These are phyloP conservation scores for Tylopilus balloui DNA, from an alignment of 768 basidiomycete genomes.

Conservation along the genomic window DNA sequence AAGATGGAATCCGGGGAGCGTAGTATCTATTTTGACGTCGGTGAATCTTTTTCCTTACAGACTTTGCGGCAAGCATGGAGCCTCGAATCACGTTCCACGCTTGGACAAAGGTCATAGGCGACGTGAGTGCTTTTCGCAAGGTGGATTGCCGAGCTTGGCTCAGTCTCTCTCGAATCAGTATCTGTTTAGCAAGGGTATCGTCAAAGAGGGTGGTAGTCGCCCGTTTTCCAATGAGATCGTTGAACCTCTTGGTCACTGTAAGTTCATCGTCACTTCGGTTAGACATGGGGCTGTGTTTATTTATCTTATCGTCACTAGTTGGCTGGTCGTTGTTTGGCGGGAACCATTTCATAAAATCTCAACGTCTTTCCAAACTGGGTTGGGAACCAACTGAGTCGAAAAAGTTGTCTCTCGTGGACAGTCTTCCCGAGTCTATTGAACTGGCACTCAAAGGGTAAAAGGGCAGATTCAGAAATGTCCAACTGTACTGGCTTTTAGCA, in stretches of 20 bases:
- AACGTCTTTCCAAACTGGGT: slow-evolving; percentile 36
- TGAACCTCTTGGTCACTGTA: slow-evolving; percentile 38
- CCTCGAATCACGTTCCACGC: slow-evolving; percentile 29
- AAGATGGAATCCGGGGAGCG: too few species aligned
- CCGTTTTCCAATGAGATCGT: slow-evolving; percentile 33
- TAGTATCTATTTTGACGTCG: background rate
- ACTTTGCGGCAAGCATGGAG: slow-evolving; percentile 33
- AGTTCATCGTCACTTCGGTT: slow-evolving; percentile 12
- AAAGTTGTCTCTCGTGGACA: slow-evolving; percentile 26
- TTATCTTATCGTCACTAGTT: slow-evolving; percentile 20
- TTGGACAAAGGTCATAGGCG: slow-evolving; percentile 34
- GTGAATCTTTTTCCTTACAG: slow-evolving; percentile 25
- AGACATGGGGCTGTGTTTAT: background rate
- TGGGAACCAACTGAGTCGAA: slow-evolving; percentile 35
- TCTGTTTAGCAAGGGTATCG: slow-evolving; percentile 32
- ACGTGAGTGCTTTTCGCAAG: slow-evolving; percentile 26
- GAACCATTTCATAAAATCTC: slow-evolving; percentile 34
- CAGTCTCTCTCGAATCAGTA: slow-evolving; percentile 20
- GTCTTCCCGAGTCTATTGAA: slow-evolving; percentile 30
- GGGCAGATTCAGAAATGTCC: background rate
- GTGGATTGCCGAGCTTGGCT: background rate
- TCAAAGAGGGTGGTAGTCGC: slow-evolving; percentile 31
- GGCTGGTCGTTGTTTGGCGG: slow-evolving; percentile 41
- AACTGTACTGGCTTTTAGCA: background rate
- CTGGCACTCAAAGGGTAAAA: slow-evolving; percentile 11